phyloP scores from a whole-genome alignment of 345 rosid species.

The Eutrema heterophyllum region DNA sequence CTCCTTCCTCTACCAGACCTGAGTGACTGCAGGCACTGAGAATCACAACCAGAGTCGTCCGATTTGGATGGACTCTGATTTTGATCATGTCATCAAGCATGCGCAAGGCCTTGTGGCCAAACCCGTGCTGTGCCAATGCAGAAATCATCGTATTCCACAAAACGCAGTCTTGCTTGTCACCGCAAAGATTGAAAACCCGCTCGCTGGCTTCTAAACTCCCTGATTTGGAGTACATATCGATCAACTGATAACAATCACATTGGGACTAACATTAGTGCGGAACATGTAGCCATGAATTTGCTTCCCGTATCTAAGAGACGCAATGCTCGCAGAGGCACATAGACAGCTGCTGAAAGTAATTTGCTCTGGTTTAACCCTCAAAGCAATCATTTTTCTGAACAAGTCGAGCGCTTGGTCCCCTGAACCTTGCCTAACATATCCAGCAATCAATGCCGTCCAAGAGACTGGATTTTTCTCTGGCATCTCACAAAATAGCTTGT shows the following conservation, averaged over 20 bases:
- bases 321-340: constrained; percentile 69
- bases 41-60: constrained; percentile 54
- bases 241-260: constrained; percentile 56
- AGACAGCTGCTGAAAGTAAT: constrained; percentile 74
- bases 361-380: constrained; percentile 52
- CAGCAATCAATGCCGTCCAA: constrained; percentile 78
- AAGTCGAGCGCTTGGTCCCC: constrained; percentile 45
- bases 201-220: constrained; percentile 45
- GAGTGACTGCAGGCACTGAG: constrained; percentile 73
- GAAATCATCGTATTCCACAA: constrained; percentile 87
- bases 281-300: constrained; percentile 59
- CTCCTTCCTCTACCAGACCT: constrained; percentile 57
- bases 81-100: constrained; percentile 50
- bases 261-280: constrained; percentile 45
- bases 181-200: constrained; percentile 42
- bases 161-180: constrained; percentile 45
- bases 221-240: constrained; percentile 85
- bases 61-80: constrained; percentile 46
- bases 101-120: constrained; percentile 48
- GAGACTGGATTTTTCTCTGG: constrained; percentile 58
- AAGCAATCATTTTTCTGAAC: constrained; percentile 47
- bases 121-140: constrained; percentile 70
- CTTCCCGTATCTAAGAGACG: constrained; percentile 64
- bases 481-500: constrained; percentile 50
- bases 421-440: constrained; percentile 60